Percentiles rank a stretch among this genome's conserved stretches.
phyloP scores from a whole-genome alignment of 208 protist species.

The Crithidia expoeki region DNA sequence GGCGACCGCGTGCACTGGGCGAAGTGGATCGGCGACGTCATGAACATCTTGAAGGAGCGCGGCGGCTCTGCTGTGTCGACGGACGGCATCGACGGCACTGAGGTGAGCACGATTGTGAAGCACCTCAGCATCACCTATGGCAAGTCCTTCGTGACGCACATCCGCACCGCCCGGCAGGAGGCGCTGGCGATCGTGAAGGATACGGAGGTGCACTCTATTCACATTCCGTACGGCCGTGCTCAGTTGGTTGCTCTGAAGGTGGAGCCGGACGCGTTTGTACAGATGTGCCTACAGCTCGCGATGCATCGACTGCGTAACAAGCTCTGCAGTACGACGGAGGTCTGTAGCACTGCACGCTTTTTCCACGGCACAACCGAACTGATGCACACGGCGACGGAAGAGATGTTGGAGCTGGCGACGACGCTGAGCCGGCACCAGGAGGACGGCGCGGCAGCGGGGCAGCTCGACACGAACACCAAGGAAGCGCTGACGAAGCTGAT shows the following conservation, averaged over 20 bases:
- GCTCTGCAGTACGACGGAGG: slow-evolving; percentile 72
- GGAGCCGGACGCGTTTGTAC: slow-evolving; percentile 81
- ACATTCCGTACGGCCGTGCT: slow-evolving; percentile 53
- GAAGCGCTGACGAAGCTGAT: slow-evolving; percentile 57
- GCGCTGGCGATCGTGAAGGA: slow-evolving; percentile 57
- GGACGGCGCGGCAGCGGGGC: slow-evolving; percentile 19
- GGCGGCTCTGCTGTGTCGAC: slow-evolving; percentile 23
- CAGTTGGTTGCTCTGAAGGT: slow-evolving; percentile 53
- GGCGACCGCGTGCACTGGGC: slow-evolving; percentile 86
- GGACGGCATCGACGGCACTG: slow-evolving; percentile 36
- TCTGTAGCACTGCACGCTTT: slow-evolving; percentile 66
- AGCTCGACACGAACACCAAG: slow-evolving; percentile 26
- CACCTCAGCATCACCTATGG: slow-evolving; percentile 80
- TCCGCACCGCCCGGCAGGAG: slow-evolving; percentile 77
- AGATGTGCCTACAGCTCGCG: slow-evolving; percentile 89
- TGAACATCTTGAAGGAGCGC: slow-evolving; percentile 34
- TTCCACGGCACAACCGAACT: slow-evolving; percentile 88
- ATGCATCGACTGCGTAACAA: slow-evolving; percentile 75
- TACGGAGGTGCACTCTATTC: slow-evolving; percentile 66
- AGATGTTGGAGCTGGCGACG: slow-evolving; percentile 64
- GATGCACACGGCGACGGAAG: slow-evolving; percentile 68
- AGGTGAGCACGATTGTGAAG: slow-evolving; percentile 43
- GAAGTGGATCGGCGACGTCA: slow-evolving; percentile 79
- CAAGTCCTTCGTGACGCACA: slow-evolving; percentile 80
- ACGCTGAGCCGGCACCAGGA: slow-evolving; percentile 42